Evolutionary conservation across 805 yeast genomes (phyloP), one percentile per base, ranked within the genome.

Genomic region (Metschnikowia henanensis): DNA sequence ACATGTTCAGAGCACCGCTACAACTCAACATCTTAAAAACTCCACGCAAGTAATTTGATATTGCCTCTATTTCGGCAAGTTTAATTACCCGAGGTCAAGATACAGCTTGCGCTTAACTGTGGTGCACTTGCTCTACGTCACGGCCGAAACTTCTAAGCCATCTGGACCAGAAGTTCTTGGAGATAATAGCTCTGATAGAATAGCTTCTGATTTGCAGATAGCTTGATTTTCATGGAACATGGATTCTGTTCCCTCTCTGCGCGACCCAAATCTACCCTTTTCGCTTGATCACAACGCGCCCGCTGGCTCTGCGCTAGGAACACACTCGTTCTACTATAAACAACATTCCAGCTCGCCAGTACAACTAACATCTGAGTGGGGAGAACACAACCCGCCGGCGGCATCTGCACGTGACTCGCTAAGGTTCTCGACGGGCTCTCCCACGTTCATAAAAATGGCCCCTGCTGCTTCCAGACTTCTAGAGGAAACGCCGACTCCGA

Each of bases 351-450:
- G 35, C 20, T 33, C 40, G 15, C 50, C 53, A 6, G 21, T 48
- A 23, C 52, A 40, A 9, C 43, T 23, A 7, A 22, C 51, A 3
- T 46, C 53, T 7, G 53, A 51, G 39, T 50, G 53, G 53, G 42
- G 26, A 4, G 53, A 50, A 18, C 31, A 37, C 21, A 31, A 19
- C 28, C 34, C 26, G 32, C 21, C 37, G 16, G 9, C 32, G 21
- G 17, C 20, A 4, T n/a, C 35, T n/a, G 25, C 37, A n/a, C 23
- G 37, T 34, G 31, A 22, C 17, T 22, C 25, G 9, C 29, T 13
- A 17, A 43, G 38, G 7, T 15, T 28, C 21, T 10, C 33, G 10
- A 34, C 33, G 4, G 42, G 21, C 12, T 46, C 45, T 4, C 45
- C 48, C 15, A 12, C 47, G 26, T 20, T 21, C 26, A 31, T 30